These are phyloP conservation scores for Toxicodendron radicans DNA, from an alignment of 345 rosid species.

Conservation along the genomic window DNA sequence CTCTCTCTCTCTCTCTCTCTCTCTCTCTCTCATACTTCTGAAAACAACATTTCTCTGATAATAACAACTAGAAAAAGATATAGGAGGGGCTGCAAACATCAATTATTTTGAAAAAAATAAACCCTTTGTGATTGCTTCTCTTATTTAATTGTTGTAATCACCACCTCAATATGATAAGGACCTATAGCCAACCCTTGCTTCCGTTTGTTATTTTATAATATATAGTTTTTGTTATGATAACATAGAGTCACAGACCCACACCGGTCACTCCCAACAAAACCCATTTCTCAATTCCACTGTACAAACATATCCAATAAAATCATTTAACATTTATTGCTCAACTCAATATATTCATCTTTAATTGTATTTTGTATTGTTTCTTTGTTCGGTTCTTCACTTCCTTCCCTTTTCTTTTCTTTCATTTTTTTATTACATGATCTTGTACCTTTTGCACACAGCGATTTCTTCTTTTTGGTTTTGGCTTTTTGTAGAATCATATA, in stretches of 20 bases:
- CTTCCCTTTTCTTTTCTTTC: neutral
- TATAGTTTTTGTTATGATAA: conserved; percentile 18
- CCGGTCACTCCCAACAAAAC: conserved; percentile 36
- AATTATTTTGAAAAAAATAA: conserved; percentile 5
- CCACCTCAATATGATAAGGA: conserved; percentile 34
- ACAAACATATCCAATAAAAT: conserved; percentile 17
- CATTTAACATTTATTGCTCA: conserved; percentile 16
- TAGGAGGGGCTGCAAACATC: conserved; percentile 6
- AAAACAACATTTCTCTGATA: conserved; percentile 25
- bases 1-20: neutral
- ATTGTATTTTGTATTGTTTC: neutral
- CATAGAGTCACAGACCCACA: conserved; percentile 38
- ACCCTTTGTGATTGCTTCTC: conserved; percentile 30
- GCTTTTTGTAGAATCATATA: conserved; percentile 24
- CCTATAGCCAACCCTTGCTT: conserved; percentile 37
- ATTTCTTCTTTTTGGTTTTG: neutral
- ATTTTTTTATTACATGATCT: neutral
- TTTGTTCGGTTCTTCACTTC: neutral
- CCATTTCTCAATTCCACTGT: conserved; percentile 19
- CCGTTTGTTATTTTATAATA: conserved; percentile 20
- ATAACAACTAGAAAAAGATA: conserved; percentile 19
- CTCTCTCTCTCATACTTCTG: conserved; percentile 2
- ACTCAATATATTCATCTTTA: neutral
- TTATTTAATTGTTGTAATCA: conserved; percentile 26
- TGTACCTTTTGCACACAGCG: neutral